These are phyloP conservation scores for Tetrahymena borealis DNA, from an alignment of 73 alveolate genomes.

Conservation along the genomic window DNA sequence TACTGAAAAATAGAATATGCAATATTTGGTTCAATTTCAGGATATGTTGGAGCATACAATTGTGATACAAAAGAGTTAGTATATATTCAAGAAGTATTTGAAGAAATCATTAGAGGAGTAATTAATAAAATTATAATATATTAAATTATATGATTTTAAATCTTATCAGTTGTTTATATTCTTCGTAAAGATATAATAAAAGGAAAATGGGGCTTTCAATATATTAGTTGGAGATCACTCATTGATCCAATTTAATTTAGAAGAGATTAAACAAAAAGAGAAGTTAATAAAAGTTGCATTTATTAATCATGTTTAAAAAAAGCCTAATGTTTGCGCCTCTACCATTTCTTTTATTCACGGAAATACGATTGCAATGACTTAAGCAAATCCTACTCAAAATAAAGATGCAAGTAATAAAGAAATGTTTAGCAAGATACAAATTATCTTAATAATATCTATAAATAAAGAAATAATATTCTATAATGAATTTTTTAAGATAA, in stretches of 20 bases:
- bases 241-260: neutral
- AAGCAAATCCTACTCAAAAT: neutral
- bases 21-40: constrained; percentile 34
- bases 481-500: no score
- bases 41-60: constrained; percentile 22
- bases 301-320: neutral
- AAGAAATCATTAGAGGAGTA: constrained; percentile 25
- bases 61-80: constrained; percentile 8
- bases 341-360: neutral
- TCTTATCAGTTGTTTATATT: neutral
- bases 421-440: no score
- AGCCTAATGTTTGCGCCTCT: neutral
- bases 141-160: neutral
- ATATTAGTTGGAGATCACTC: constrained; percentile 15
- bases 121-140: neutral
- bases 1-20: neutral
- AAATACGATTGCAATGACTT: neutral
- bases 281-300: neutral
- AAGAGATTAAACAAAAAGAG: neutral
- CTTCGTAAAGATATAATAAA: neutral
- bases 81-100: constrained; percentile 38
- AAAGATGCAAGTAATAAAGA: neutral
- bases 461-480: no score
- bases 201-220: constrained; percentile 19
- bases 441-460: no score